Base-by-base conservation (phyloP, 2,329 filamentous ascomycete species). In the Monilinia fructicola region DNA sequence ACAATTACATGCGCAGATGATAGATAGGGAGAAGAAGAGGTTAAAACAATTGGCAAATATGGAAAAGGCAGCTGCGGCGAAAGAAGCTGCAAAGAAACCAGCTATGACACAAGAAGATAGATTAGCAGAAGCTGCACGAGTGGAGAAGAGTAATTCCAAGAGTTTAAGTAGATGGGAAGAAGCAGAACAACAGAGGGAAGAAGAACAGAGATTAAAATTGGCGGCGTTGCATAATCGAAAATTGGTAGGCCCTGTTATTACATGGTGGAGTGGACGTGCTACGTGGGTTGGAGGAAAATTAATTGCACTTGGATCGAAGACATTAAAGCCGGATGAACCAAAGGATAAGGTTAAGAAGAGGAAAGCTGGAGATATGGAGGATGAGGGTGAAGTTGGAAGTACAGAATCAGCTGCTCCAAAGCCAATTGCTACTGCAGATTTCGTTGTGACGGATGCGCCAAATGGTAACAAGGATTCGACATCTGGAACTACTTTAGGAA, bases 141-240 rank as follows among this genome's bases (percentile, higher is more conserved):
- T 96, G 9, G 95, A 98, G 78, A 90, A 90, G 78, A 84, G 89
- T 73, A 97, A 99, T 78, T 86, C 90, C 72, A 96, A 92, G 82
- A 98, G 90, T 78, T 80, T 97, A 74, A 97, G 94, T 75, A 85
- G 92, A 66, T 98, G 94, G 93, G 93, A 98, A 77, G 90, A 92
- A 77, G 91, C 92, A 9, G 95, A 99, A 79, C 93, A 92, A 78
- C 88, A 90, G 76, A 87, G 94, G 67, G 90, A 93, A 71, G 92
- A 94, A 73, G 91, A 96, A 75, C 85, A 94, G 69, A 85, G 87
- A 70, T 90, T 88, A 52, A 94, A 90, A 78, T 82, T 98, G 58
- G 93, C 94, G 50, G 95, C 94, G 18, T 81, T 98, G 72, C 91
- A 96, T 74, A 92, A 93, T 76, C 87, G 93, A 59, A 92, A 90